A percentile compares a stretch with the other conserved stretches of the same genome.
These are phyloP conservation scores for Marchantia paleacea DNA, from an alignment of 225 moss, liverwort and hornwort species.

Conservation along the genomic window DNA sequence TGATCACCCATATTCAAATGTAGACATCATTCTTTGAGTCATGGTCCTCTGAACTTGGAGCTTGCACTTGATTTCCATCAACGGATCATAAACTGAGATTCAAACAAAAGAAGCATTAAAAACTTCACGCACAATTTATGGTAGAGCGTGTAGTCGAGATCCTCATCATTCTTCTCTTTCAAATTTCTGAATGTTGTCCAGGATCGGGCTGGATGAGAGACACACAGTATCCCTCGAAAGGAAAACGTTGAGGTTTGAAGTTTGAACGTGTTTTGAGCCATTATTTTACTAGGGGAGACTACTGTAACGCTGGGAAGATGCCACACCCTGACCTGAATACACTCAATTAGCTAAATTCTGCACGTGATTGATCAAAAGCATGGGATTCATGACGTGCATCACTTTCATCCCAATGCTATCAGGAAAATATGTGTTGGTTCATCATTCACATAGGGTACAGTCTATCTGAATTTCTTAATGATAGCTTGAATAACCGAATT, in stretches of 20 bases:
- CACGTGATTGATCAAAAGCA: neutral
- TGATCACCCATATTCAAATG: neutral
- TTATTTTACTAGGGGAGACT: neutral
- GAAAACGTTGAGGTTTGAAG: too few species aligned
- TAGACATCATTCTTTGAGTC: neutral
- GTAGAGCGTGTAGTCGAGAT: neutral
- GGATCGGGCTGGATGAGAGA: neutral
- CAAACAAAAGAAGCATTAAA: neutral
- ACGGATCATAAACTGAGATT: too few species aligned
- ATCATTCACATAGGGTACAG: too few species aligned
- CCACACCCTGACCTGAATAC: neutral
- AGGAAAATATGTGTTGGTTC: too few species aligned
- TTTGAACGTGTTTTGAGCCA: neutral
- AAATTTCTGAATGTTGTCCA: neutral
- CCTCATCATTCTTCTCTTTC: neutral
- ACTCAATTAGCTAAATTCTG: neutral
- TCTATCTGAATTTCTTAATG: too few species aligned
- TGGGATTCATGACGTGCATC: too few species aligned
- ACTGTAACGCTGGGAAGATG: neutral
- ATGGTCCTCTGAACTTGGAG: neutral
- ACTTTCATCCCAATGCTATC: too few species aligned
- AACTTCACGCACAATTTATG: neutral
- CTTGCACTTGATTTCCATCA: neutral
- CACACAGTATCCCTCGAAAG: neutral
- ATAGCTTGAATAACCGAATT: too few species aligned